A percentile compares a stretch with the other conserved stretches of the same genome.
Conservation (phyloP, 2,329 filamentous ascomycete species). For the Cadophora sp. region DNA sequence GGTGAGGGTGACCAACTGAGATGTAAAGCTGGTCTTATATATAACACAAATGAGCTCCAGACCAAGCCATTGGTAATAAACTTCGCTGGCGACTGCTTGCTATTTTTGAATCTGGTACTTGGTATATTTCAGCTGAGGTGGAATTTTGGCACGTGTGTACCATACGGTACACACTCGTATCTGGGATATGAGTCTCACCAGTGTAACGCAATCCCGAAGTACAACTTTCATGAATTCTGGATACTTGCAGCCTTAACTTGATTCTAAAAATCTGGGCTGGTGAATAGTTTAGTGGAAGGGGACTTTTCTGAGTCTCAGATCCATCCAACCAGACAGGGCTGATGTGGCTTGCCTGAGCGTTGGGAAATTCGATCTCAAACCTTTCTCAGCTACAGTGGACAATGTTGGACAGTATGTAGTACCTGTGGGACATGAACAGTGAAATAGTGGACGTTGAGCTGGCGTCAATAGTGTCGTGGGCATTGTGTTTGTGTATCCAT, state of each 20-base stretch:
- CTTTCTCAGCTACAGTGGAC: not conserved
- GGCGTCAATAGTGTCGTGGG: not conserved
- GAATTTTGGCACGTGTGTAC: not conserved
- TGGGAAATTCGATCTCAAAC: too few relatives aligned
- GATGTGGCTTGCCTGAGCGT: not conserved
- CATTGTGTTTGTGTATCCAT: not conserved
- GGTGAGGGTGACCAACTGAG: not conserved
- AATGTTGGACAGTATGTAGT: not conserved
- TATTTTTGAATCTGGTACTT: not conserved
- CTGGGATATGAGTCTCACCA: not conserved
- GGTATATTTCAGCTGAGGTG: not conserved
- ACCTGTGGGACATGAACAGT: not conserved
- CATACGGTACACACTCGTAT: conserved; percentile 8
- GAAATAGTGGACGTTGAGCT: not conserved
- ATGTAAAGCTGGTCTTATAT: not conserved
- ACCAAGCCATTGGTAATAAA: not conserved
- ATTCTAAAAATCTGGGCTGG: not conserved
- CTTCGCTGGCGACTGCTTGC: not conserved
- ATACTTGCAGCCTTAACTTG: not conserved
- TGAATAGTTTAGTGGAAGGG: not conserved
- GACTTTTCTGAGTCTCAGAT: not conserved
- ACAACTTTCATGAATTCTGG: not conserved
- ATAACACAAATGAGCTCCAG: not conserved
- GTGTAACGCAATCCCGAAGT: not conserved
- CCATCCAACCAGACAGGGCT: not conserved